Base-by-base conservation (phyloP, 768 basidiomycete species). In the Cystobasidium onofrii region DNA sequence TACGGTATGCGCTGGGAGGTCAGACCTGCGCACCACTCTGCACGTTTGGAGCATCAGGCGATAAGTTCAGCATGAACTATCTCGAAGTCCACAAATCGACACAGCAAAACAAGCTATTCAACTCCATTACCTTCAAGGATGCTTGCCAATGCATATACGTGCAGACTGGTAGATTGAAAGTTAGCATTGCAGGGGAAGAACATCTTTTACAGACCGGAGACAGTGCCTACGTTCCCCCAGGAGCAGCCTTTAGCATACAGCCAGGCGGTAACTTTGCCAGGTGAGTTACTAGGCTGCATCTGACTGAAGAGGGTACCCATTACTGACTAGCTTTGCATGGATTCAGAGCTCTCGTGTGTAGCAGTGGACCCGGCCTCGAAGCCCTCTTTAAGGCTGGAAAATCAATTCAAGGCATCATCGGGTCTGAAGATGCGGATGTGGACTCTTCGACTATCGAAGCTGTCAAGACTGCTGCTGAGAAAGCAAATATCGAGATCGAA, bases 31-130 rank as follows among this genome's bases (percentile, higher is more conserved):
- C 63, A 13, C 63, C 63, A 4, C 41, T 64, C 4, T 64, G 63
- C 63, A 27, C 43, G 15, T 39, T 34, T 25, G 63, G 63, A 64
- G 63, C 63, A 7, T 39, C 29, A 33, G 63, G 43, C 9, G 63
- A 52, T 6, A 69, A 69, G 25, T 69, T 69, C 66, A 69, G 66
- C 55, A 69, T 69, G 27, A 52, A 33, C 55, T 69, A 69, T 25
- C 23, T 69, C 20, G 66, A 69, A 41, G 66, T 25, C 54, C 54
- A 50, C 54, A 52, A 50, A 39, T 52, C 46, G 10, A 29, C 54
- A 17, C 29, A 50, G 20, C 66, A 69, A 20, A 29, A 43, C 13
- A 52, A 29, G 27, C 27, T 23, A 3, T 52, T 69, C 33, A 23
- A 29, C 66, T 25, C 36, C 6, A 69, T 69, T 36, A 69, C 46